Percentiles rank a stretch among this genome's conserved stretches.
Evolutionary conservation across 371 early-diverging fungal species (phyloP).

Genomic region (Batkoa obscura): DNA sequence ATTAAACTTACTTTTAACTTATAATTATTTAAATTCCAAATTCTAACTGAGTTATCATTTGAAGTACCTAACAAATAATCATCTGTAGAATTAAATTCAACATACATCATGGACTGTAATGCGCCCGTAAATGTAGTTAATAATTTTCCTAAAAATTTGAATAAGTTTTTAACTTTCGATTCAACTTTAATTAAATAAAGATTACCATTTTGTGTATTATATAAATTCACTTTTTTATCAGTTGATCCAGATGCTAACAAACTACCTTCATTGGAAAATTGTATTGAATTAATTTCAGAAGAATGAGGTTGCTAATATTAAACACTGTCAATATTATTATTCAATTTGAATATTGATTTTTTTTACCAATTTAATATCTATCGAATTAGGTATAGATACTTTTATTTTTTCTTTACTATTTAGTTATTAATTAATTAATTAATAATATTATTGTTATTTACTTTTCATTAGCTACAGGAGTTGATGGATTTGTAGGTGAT

Average conservation of each 20-base stretch:
- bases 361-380: not conserved
- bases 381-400: not conserved
- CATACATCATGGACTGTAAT: constrained; percentile 62
- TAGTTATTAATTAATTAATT: not conserved
- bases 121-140: constrained; percentile 59
- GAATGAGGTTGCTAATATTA: constrained; percentile 33
- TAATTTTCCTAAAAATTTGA: constrained; percentile 15
- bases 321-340: not conserved
- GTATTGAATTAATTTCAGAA: constrained; percentile 63
- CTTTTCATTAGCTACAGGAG: not conserved
- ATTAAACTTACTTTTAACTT: constrained; percentile 26
- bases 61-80: constrained; percentile 68
- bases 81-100: constrained; percentile 54
- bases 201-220: constrained; percentile 53
- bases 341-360: not conserved
- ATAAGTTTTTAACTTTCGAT: not conserved
- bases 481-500: not conserved
- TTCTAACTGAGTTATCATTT: constrained; percentile 73
- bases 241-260: constrained; percentile 74
- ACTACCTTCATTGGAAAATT: constrained; percentile 47
- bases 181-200: not conserved
- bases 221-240: constrained; percentile 69
- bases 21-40: constrained; percentile 65
- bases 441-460: not conserved
- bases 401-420: not conserved